A percentile compares a stretch with the other conserved stretches of the same genome.
Conservation (phyloP, 2,329 filamentous ascomycete species). For the Atkinsonella texensis region DNA sequence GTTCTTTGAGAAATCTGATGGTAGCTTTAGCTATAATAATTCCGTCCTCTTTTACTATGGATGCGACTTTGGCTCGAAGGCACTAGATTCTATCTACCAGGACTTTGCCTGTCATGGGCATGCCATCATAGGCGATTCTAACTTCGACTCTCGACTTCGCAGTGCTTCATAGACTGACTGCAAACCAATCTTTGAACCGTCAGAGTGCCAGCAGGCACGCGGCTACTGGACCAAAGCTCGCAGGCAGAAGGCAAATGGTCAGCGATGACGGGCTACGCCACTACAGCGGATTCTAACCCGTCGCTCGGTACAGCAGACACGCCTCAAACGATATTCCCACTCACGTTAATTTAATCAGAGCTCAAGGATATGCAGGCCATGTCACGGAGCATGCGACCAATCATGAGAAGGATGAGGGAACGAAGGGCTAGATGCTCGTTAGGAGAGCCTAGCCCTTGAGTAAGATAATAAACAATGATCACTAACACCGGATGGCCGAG, state of each 20-base stretch:
- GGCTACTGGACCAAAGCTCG: conserved; percentile 9
- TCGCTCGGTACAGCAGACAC: conserved; percentile 77
- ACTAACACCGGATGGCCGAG: not conserved
- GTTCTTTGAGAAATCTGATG: conserved; percentile 97
- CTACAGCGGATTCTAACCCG: conserved; percentile 56
- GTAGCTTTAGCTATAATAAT: conserved; percentile 73
- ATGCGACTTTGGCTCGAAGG: conserved; percentile 44
- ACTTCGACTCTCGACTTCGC: conserved; percentile 75
- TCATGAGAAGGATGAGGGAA: not conserved
- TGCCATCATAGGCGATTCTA: conserved; percentile 80
- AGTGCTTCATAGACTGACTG: conserved; percentile 56
- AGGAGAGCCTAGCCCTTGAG: conserved; percentile 20
- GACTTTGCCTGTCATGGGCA: conserved; percentile 76
- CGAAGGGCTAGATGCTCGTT: not conserved
- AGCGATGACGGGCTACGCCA: conserved; percentile 12
- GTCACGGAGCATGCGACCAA: not conserved
- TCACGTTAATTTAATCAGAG: conserved; percentile 77
- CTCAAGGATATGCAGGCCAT: conserved; percentile 71
- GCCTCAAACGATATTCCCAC: conserved; percentile 68
- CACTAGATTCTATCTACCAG: conserved; percentile 66
- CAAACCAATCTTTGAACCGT: conserved; percentile 36
- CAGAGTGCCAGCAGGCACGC: conserved; percentile 14
- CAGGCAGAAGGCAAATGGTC: conserved; percentile 7
- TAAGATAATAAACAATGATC: conserved; percentile 31
- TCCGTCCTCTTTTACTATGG: conserved; percentile 97